Evolutionary conservation across 306 rosid species (phyloP).

Genomic region (Crataegus laevigata): DNA sequence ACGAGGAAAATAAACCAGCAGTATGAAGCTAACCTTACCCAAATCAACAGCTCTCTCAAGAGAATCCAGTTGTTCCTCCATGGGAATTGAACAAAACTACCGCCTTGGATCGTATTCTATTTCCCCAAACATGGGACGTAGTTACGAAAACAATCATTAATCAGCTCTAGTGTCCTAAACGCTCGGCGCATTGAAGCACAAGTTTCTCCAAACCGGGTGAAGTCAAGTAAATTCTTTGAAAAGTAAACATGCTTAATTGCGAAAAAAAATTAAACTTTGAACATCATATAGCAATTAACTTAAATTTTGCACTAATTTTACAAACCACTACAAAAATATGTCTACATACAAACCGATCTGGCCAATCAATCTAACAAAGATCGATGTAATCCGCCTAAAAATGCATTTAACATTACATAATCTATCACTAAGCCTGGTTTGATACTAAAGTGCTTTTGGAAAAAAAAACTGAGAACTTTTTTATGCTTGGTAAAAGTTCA

Average conservation of each 20-base stretch:
- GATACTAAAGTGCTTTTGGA: too few relatives aligned
- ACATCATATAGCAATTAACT: neutral
- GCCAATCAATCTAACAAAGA: constrained; percentile 93
- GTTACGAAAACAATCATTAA: constrained; percentile 30
- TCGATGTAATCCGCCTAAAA: constrained; percentile 77
- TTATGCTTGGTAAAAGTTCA: too few relatives aligned
- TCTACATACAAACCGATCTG: constrained; percentile 88
- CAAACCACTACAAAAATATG: neutral
- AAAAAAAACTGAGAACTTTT: too few relatives aligned
- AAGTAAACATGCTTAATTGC: neutral
- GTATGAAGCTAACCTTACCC: constrained; percentile 54
- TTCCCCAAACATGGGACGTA: constrained; percentile 93
- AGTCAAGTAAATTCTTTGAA: neutral
- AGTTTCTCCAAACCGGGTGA: neutral
- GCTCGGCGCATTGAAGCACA: neutral
- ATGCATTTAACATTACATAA: constrained; percentile 33
- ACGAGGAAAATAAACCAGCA: neutral
- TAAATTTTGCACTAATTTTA: neutral
- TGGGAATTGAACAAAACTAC: constrained; percentile 52
- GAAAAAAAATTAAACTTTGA: too few relatives aligned
- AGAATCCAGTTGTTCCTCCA: constrained; percentile 75
- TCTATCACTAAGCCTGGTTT: neutral
- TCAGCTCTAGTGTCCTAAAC: neutral
- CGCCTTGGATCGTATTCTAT: constrained; percentile 64
- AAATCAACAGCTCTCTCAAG: constrained; percentile 53